A percentile compares a stretch with the other conserved stretches of the same genome.
Evolutionary conservation across 352 stramenopile genomes (phyloP).

Genomic region (Phytophthora sp.): DNA sequence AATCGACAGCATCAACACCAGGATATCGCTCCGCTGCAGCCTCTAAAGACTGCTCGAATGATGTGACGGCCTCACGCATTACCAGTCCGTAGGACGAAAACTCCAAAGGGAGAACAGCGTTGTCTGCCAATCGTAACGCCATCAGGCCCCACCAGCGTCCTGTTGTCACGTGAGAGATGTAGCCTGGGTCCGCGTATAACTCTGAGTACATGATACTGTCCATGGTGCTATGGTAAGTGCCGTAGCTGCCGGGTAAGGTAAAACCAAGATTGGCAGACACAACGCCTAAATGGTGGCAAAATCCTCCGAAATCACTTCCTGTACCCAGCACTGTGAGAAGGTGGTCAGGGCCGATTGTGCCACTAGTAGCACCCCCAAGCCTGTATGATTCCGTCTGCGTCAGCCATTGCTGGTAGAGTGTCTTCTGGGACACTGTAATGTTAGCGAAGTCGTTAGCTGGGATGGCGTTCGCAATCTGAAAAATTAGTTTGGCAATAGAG

Average conservation of each 20-base stretch:
- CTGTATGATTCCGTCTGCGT: slow-evolving; percentile 35
- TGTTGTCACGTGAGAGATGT: slow-evolving; percentile 47
- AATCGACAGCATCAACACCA: slow-evolving; percentile 32
- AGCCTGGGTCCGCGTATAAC: slow-evolving; percentile 55
- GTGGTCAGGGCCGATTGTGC: slow-evolving; percentile 46
- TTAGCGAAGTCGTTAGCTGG: slow-evolving; percentile 53
- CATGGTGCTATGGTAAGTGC: slow-evolving; percentile 86
- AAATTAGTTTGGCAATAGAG: slow-evolving; percentile 67
- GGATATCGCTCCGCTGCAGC: slow-evolving; percentile 11
- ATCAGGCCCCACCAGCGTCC: slow-evolving; percentile 60
- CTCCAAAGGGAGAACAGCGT: slow-evolving; percentile 57
- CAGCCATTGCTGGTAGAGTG: slow-evolving; percentile 48
- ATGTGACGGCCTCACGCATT: slow-evolving; percentile 47
- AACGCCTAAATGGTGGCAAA: slow-evolving; percentile 84
- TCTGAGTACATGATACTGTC: slow-evolving; percentile 82
- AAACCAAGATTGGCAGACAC: slow-evolving; percentile 77
- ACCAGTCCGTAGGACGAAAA: slow-evolving; percentile 59
- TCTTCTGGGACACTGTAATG: slow-evolving; percentile 21
- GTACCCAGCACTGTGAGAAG: slow-evolving; percentile 56
- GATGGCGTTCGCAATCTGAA: slow-evolving; percentile 58
- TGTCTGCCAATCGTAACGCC: slow-evolving; percentile 56
- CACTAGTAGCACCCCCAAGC: slow-evolving; percentile 11
- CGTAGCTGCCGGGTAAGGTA: slow-evolving; percentile 43
- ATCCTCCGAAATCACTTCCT: slow-evolving; percentile 72
- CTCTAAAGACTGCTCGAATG: slow-evolving; percentile 24